Evolutionary conservation across 176 grass and related monocot genomes (phyloP).

Genomic region (Chrysopogon serrulatus): DNA sequence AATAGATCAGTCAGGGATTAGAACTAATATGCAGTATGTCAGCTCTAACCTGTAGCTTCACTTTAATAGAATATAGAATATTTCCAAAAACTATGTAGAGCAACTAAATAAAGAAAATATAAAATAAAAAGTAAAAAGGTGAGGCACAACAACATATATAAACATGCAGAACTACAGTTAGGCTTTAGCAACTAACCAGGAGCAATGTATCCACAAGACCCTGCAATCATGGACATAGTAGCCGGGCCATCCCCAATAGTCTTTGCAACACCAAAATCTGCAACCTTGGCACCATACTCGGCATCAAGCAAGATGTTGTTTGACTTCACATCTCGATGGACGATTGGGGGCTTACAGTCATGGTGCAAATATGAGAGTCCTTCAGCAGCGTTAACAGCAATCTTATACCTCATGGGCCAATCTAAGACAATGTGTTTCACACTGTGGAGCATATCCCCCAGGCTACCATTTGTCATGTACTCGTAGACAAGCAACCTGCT

Average conservation of each 20-base stretch:
- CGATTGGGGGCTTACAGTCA: slow-evolving; percentile 62
- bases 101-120: not conserved
- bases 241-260: slow-evolving; percentile 30
- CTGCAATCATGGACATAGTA: slow-evolving; percentile 71
- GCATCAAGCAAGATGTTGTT: slow-evolving; percentile 88
- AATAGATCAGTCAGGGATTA: not conserved
- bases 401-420: slow-evolving; percentile 66
- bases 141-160: not conserved
- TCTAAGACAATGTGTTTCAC: slow-evolving; percentile 42
- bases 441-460: slow-evolving; percentile 67
- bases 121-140: not conserved
- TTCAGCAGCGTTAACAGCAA: slow-evolving; percentile 60
- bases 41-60: not conserved
- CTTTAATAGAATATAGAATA: not conserved
- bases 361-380: slow-evolving; percentile 88
- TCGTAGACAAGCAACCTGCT: slow-evolving; percentile 73
- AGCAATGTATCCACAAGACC: slow-evolving; percentile 91
- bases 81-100: not conserved
- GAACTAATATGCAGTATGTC: not conserved
- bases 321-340: slow-evolving; percentile 91
- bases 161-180: slow-evolving; percentile 4
- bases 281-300: slow-evolving; percentile 58
- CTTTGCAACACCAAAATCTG: slow-evolving; percentile 87
- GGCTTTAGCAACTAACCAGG: slow-evolving; percentile 54
- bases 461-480: slow-evolving; percentile 96